Evolutionary conservation across 345 rosid genomes (phyloP).

Genomic region (Bruguiera gymnorhiza): DNA sequence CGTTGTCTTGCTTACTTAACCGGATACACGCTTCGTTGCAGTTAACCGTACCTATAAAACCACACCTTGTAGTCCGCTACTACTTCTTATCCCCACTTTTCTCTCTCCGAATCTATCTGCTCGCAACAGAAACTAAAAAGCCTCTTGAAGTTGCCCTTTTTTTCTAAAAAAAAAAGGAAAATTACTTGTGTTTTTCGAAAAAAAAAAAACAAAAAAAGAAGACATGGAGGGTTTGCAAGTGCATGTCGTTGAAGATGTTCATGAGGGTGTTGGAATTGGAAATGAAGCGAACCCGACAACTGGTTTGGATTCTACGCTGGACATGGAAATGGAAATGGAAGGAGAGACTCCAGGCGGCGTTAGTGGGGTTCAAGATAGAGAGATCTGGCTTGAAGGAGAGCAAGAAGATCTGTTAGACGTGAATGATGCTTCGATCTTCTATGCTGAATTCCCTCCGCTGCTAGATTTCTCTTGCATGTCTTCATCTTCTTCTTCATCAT

Average conservation of each 20-base stretch:
- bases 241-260: constrained; percentile 34
- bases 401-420: constrained; percentile 50
- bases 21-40: constrained; percentile 34
- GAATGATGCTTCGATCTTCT: constrained; percentile 55
- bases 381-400: constrained; percentile 53
- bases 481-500: constrained; percentile 84
- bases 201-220: neutral
- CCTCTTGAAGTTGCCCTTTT: constrained; percentile 13
- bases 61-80: constrained; percentile 2
- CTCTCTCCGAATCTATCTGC: constrained; percentile 18
- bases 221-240: constrained; percentile 28
- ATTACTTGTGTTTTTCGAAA: neutral
- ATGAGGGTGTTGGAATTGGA: constrained; percentile 11
- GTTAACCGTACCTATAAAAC: constrained; percentile 44
- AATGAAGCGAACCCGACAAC: constrained; percentile 14
- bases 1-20: constrained; percentile 35
- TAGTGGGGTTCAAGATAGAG: constrained; percentile 22
- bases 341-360: constrained; percentile 17
- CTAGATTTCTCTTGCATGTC: constrained; percentile 98
- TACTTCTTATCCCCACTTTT: neutral
- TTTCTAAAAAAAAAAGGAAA: neutral
- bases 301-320: constrained; percentile 32
- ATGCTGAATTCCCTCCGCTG: constrained; percentile 60
- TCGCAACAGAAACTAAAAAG: constrained; percentile 7
- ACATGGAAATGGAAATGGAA: neutral